Evolutionary conservation across 2,329 filamentous ascomycete species (phyloP), one percentile per base, ranked within the genome.

Genomic region (Pseudocercospora crystallina): DNA sequence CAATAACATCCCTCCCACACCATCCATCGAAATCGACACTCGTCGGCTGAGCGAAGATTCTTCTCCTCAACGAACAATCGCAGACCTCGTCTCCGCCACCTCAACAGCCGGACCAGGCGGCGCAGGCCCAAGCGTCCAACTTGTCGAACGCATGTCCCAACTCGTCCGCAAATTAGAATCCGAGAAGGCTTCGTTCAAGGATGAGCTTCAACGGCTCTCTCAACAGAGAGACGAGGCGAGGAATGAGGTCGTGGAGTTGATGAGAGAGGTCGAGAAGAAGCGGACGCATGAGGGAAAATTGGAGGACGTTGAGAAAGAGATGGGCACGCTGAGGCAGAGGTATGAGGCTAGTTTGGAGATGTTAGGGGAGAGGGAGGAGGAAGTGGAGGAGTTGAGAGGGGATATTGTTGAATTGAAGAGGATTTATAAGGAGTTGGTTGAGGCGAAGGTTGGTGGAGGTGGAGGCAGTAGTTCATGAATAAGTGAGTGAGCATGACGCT

Each of bases 351-450:
- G 90, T 53, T 76, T 99, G 46, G 91, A 97, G 74, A 86, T 97
- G 83, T 74, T 99, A 49, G 94, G 94, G 1, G 94, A 99, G 80
- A 96, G 96, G 81, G 96, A 90, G 70, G 94, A 99, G 76, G 76
- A 87, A 65, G 91, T 96, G 2, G 90, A 96, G 66, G 94, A 99
- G 76, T 75, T 99, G 60, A 84, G 80, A 69, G 86, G 87, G 10
- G 94, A 97, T 76, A 87, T 99, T 46, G 78, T 84, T 59, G 94
- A 99, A 76, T 79, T 99, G 69, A 99, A 99, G 77, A 86, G 85
- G 65, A 96, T 99, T 80, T 97, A 97, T 75, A 83, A 90, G 59
- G 92, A 97, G 67, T 73, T 99, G 69, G 87, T 95, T 42, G 89
- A 95, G 54, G 53, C 58, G 44, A 69, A 68, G 49, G 58, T 66